A percentile compares a stretch with the other conserved stretches of the same genome.
Evolutionary conservation across 257 asterid genomes (phyloP).

Genomic region (Ballota nigra): DNA sequence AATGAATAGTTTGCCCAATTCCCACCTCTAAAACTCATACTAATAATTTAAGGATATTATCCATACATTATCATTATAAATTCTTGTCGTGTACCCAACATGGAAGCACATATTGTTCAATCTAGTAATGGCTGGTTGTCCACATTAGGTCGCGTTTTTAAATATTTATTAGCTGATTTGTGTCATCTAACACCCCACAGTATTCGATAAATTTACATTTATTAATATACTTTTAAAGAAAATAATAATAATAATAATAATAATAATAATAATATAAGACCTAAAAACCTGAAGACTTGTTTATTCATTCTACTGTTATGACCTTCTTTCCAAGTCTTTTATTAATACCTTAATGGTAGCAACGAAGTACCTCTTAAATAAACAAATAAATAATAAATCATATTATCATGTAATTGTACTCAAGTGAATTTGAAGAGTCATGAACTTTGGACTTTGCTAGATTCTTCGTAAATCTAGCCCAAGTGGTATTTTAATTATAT

Average conservation of each 20-base stretch:
- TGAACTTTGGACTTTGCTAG: conserved; percentile 24
- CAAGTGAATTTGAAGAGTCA: conserved; percentile 15
- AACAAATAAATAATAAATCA: background rate
- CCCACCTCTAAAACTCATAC: too few species aligned
- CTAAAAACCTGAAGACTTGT: conserved; percentile 1
- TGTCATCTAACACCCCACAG: conserved; percentile 16
- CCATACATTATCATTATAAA: background rate
- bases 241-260: background rate
- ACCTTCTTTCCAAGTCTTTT: conserved; percentile 13
- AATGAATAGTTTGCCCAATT: too few species aligned
- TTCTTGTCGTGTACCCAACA: conserved; percentile 25
- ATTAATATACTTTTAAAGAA: background rate
- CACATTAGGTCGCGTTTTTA: conserved; percentile 1
- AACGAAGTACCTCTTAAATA: conserved; percentile 10
- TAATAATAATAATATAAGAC: background rate
- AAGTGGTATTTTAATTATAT: background rate
- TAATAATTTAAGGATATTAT: too few species aligned
- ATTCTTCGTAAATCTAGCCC: conserved; percentile 33
- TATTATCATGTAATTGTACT: background rate
- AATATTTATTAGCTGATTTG: background rate
- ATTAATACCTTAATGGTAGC: conserved; percentile 13
- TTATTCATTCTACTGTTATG: background rate
- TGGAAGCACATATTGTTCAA: conserved; percentile 33
- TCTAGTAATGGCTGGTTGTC: conserved; percentile 11
- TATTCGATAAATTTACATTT: background rate